phyloP scores from a whole-genome alignment of 2,329 filamentous ascomycete species.

The Raffaelea ambrosiae region DNA sequence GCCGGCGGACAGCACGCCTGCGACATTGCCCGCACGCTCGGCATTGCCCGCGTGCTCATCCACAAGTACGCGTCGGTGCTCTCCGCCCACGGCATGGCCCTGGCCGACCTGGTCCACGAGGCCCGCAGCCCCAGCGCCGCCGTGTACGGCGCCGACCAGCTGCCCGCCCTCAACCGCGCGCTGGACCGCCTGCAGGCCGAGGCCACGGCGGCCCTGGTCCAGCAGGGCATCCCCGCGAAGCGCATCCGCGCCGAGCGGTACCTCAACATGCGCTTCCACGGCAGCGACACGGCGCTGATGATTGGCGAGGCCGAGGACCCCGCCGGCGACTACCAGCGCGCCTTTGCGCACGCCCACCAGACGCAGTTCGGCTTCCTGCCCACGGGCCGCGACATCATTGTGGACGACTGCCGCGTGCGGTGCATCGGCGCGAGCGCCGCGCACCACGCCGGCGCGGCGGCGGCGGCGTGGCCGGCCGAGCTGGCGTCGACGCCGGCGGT shows the following conservation, averaged over 20 bases:
- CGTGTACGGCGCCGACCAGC: constrained; percentile 50
- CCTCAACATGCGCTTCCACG: constrained; percentile 84
- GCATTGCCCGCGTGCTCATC: constrained; percentile 74
- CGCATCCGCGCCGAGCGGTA: constrained; percentile 84
- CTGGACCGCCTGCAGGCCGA: constrained; percentile 59
- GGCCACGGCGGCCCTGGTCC: constrained; percentile 52
- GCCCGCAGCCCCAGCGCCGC: constrained; percentile 32
- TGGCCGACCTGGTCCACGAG: constrained; percentile 63
- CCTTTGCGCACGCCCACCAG: constrained; percentile 60
- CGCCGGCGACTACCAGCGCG: constrained; percentile 34
- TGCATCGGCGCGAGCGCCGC: not conserved
- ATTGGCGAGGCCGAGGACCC: constrained; percentile 45
- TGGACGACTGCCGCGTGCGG: constrained; percentile 62
- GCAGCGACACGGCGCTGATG: constrained; percentile 87
- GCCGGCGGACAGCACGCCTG: constrained; percentile 87
- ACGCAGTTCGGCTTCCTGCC: constrained; percentile 66
- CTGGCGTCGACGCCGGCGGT: constrained; percentile 52
- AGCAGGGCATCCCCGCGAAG: constrained; percentile 50
- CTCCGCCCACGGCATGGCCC: constrained; percentile 84
- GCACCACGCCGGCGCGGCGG: too few species aligned
- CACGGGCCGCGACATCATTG: constrained; percentile 56
- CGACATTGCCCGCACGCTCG: constrained; percentile 74
- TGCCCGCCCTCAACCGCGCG: constrained; percentile 57
- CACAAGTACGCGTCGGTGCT: constrained; percentile 82
- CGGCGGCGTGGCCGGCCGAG: not conserved